phyloP scores from a whole-genome alignment of 1,139 yeast species.

The Sugiyamaella neomexicana region DNA sequence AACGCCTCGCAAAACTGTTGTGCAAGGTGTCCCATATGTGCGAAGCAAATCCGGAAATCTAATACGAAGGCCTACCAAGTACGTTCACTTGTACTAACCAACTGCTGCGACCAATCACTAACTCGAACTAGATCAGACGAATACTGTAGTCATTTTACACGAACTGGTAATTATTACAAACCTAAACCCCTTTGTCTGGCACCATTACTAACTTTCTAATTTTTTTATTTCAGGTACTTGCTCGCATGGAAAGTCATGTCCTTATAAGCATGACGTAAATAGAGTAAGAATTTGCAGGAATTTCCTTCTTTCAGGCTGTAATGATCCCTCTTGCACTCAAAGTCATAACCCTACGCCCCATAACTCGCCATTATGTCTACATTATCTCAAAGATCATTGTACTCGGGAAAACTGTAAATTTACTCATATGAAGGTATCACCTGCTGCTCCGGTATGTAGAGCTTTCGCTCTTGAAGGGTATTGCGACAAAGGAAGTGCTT shows the following conservation, averaged over 20 bases:
- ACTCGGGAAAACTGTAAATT: slow-evolving; percentile 56
- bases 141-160: slow-evolving; percentile 38
- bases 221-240: slow-evolving; percentile 51
- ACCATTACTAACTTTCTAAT: slow-evolving; percentile 15
- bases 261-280: slow-evolving; percentile 53
- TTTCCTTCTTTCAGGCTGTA: slow-evolving; percentile 51
- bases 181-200: not conserved
- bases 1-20: slow-evolving; percentile 32
- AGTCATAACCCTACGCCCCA: slow-evolving; percentile 60
- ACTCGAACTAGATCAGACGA: slow-evolving; percentile 13
- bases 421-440: slow-evolving; percentile 51
- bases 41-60: slow-evolving; percentile 36
- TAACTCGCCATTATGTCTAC: slow-evolving; percentile 68
- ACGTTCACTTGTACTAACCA: not conserved
- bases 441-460: slow-evolving; percentile 56
- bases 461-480: slow-evolving; percentile 69
- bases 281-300: slow-evolving; percentile 58
- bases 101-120: not conserved
- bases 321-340: slow-evolving; percentile 51
- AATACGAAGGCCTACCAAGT: slow-evolving; percentile 18
- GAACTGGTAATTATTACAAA: slow-evolving; percentile 33
- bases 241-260: slow-evolving; percentile 53
- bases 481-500: slow-evolving; percentile 60
- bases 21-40: slow-evolving; percentile 34
- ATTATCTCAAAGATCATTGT: slow-evolving; percentile 54